Conservation (phyloP, 768 basidiomycete species). For the Lentinula edodes region DNA sequence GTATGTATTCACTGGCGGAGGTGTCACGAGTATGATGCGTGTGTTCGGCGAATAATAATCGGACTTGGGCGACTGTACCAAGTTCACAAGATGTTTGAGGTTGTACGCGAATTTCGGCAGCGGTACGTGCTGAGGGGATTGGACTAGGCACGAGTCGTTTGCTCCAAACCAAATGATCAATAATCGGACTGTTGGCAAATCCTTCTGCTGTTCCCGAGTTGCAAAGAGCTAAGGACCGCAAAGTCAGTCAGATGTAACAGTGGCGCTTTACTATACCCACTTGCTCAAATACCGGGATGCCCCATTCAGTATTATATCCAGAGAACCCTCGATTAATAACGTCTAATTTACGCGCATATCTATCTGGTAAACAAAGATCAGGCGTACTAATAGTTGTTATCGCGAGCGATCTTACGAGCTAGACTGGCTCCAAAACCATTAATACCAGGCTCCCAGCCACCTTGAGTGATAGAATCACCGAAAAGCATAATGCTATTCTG, state of each 20-base stretch:
- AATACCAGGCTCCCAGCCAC: slow-evolving; percentile 43
- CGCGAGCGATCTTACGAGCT: slow-evolving; percentile 40
- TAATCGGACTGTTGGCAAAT: slow-evolving; percentile 59
- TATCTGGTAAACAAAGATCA: slow-evolving; percentile 36
- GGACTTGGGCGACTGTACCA: slow-evolving; percentile 59
- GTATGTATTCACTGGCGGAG: slow-evolving; percentile 73
- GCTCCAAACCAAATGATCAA: slow-evolving; percentile 87
- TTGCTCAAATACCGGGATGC: slow-evolving; percentile 71
- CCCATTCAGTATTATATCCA: slow-evolving; percentile 89
- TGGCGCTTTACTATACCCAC: slow-evolving; percentile 28
- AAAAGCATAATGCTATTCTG: slow-evolving; percentile 71
- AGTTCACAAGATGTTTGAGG: slow-evolving; percentile 53
- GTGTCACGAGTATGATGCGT: slow-evolving; percentile 74
- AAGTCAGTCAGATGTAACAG: background rate
- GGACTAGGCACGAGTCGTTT: slow-evolving; percentile 74
- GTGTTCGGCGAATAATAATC: slow-evolving; percentile 66
- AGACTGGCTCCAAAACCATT: slow-evolving; percentile 67
- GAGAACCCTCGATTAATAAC: slow-evolving; percentile 80
- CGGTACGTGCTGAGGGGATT: slow-evolving; percentile 73
- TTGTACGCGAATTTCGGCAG: slow-evolving; percentile 59
- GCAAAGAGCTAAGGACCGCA: slow-evolving; percentile 42
- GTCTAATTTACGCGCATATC: slow-evolving; percentile 77
- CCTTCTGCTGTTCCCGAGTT: slow-evolving; percentile 36
- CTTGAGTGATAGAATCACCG: slow-evolving; percentile 80
- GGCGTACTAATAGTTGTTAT: background rate